These are phyloP conservation scores for Candida takata DNA, from an alignment of 805 yeast species.

Conservation along the genomic window DNA sequence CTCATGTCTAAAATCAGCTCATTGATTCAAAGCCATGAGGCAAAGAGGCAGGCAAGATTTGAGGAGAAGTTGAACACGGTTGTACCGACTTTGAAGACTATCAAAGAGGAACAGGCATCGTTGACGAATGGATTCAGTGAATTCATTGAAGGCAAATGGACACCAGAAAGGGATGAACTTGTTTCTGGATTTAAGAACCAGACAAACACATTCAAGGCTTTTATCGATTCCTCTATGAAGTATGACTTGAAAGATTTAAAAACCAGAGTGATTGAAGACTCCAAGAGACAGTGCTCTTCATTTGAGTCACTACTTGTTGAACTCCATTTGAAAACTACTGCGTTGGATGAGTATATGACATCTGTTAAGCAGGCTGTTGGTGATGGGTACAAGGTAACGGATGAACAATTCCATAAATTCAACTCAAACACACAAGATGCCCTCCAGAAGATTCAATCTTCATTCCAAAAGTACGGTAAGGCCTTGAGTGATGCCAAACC, in stretches of 20 bases:
- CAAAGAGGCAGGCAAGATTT: conserved; percentile 4
- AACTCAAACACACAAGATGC: conserved; percentile 9
- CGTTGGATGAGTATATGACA: conserved; percentile 7
- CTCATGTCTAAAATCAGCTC: conserved; percentile 9
- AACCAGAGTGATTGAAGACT: neutral
- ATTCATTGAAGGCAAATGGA: neutral
- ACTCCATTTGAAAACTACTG: conserved; percentile 8
- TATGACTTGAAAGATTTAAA: too few species aligned
- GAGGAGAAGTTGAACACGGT: conserved; percentile 3
- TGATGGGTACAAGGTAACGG: conserved; percentile 12
- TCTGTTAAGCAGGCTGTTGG: conserved; percentile 10
- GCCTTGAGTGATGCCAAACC: conserved; percentile 11
- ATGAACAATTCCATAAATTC: conserved; percentile 10
- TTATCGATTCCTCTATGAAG: too few species aligned
- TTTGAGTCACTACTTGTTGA: conserved; percentile 2
- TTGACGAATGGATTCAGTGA: neutral
- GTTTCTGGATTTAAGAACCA: neutral
- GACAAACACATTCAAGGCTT: neutral
- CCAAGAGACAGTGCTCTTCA: neutral
- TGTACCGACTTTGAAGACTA: conserved; percentile 6
- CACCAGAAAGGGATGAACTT: neutral
- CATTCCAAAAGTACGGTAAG: conserved; percentile 9
- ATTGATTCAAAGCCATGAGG: conserved; percentile 9
- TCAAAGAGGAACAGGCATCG: conserved; percentile 9
- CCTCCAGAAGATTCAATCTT: conserved; percentile 9